These are phyloP conservation scores for Senecio squalidus DNA, from an alignment of 140 eudicot species.

Conservation along the genomic window DNA sequence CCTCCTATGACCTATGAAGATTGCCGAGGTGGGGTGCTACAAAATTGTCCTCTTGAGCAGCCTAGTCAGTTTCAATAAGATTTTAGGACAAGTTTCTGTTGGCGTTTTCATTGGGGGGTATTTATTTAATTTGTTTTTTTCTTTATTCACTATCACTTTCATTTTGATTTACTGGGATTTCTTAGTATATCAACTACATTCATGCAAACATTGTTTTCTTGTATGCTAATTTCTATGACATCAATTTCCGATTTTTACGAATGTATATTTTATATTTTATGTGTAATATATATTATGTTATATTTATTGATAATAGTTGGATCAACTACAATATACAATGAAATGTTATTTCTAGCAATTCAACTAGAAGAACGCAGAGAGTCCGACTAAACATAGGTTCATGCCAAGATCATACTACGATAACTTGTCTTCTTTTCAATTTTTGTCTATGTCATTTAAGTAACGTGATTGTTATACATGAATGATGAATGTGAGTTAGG, in stretches of 20 bases:
- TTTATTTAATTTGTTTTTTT: slow-evolving; percentile 33
- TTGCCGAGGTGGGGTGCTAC: slow-evolving; percentile 20
- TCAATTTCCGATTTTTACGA: slow-evolving; percentile 12
- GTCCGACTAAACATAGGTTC: slow-evolving; percentile 8
- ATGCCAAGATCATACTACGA: slow-evolving; percentile 17
- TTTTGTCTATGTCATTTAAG: slow-evolving; percentile 18
- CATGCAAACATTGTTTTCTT: slow-evolving; percentile 30
- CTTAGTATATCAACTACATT: slow-evolving; percentile 18
- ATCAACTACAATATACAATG: neutral
- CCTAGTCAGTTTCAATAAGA: slow-evolving; percentile 19
- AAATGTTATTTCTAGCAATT: neutral
- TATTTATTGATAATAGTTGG: too few species aligned
- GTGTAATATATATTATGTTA: neutral
- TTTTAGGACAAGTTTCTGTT: slow-evolving; percentile 14
- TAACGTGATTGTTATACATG: slow-evolving; percentile 13
- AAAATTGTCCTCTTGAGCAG: slow-evolving; percentile 21
- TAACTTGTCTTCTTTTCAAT: neutral
- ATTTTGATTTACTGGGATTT: slow-evolving; percentile 24
- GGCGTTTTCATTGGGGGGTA: slow-evolving; percentile 28
- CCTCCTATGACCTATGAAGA: slow-evolving; percentile 25
- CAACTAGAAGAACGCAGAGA: slow-evolving; percentile 10
- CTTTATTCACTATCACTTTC: slow-evolving; percentile 39
- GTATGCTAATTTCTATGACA: slow-evolving; percentile 19
- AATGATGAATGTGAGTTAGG: slow-evolving; percentile 2
- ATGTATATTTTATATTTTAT: neutral